phyloP scores from a whole-genome alignment of 441 rosid genomes.

The Corymbia calophylla region DNA sequence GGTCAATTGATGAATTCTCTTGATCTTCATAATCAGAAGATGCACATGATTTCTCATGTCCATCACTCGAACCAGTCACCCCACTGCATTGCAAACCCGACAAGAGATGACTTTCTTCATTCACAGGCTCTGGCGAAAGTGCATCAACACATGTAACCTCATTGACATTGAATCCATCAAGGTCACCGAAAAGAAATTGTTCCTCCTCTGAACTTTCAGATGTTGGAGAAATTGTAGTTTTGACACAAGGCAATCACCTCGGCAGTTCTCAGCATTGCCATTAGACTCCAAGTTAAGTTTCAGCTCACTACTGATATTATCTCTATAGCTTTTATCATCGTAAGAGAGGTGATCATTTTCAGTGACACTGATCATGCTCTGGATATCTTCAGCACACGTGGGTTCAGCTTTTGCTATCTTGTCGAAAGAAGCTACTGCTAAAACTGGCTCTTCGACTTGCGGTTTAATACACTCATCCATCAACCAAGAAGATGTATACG shows the following conservation, averaged over 20 bases:
- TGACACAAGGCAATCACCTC: slow-evolving; percentile 14
- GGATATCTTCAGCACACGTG: slow-evolving; percentile 12
- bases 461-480: not conserved
- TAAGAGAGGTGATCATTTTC: slow-evolving; percentile 17
- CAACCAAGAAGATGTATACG: slow-evolving; percentile 2
- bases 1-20: slow-evolving; percentile 15
- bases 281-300: slow-evolving; percentile 15
- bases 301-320: slow-evolving; percentile 1
- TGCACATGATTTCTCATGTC: slow-evolving; percentile 13
- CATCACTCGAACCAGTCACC: slow-evolving; percentile 5
- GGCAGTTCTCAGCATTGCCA: slow-evolving; percentile 16
- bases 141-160: slow-evolving; percentile 13
- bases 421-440: slow-evolving; percentile 6
- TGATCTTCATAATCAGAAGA: slow-evolving; percentile 11
- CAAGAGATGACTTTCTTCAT: slow-evolving; percentile 14
- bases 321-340: slow-evolving; percentile 15
- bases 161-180: slow-evolving; percentile 29
- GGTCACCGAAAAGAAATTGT: slow-evolving; percentile 71
- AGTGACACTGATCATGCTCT: slow-evolving; percentile 15
- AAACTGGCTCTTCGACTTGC: slow-evolving; percentile 12
- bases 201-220: slow-evolving; percentile 58
- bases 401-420: slow-evolving; percentile 11
- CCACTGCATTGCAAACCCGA: slow-evolving; percentile 13
- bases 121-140: slow-evolving; percentile 13
- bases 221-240: slow-evolving; percentile 18